Evolutionary conservation across 768 basidiomycete genomes (phyloP).

Genomic region (Termitomyces titanicus): DNA sequence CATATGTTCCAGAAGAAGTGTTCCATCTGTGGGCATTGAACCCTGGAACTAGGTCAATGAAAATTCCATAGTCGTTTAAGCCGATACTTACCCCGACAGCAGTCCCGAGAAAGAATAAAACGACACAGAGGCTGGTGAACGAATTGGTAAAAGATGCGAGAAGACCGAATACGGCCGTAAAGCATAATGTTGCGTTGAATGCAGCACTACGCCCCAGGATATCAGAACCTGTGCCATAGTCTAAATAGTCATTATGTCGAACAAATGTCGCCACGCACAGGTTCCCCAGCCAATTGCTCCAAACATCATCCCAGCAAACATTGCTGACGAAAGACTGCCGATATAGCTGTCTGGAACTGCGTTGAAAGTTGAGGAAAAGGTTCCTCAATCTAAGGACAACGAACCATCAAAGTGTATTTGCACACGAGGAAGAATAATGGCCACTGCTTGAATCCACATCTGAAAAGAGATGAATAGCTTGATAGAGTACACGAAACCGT

Average conservation of each 20-base stretch:
- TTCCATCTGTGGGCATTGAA: conserved; percentile 96
- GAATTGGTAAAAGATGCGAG: conserved; percentile 70
- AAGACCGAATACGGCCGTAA: conserved; percentile 87
- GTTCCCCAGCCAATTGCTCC: conserved; percentile 92
- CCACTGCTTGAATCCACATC: conserved; percentile 94
- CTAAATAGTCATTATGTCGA: neutral
- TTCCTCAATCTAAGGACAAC: conserved; percentile 14
- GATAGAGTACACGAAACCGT: neutral
- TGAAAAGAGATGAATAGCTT: conserved; percentile 32
- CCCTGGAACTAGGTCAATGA: conserved; percentile 43
- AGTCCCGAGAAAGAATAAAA: conserved; percentile 86
- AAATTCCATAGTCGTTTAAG: neutral
- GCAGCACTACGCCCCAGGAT: conserved; percentile 83
- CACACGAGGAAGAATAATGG: conserved; percentile 94
- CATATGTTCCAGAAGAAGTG: conserved; percentile 88
- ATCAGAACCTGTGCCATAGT: conserved; percentile 60
- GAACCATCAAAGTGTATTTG: conserved; percentile 82
- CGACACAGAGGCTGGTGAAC: conserved; percentile 65
- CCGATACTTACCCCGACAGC: conserved; percentile 82
- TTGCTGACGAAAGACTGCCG: conserved; percentile 80
- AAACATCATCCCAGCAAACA: conserved; percentile 98
- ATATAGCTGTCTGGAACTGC: conserved; percentile 73
- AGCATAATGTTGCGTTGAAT: conserved; percentile 89
- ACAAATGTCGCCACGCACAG: conserved; percentile 41
- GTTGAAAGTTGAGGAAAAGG: neutral